These are phyloP conservation scores for Metschnikowia picachoensis DNA, from an alignment of 805 yeast species.

Conservation along the genomic window DNA sequence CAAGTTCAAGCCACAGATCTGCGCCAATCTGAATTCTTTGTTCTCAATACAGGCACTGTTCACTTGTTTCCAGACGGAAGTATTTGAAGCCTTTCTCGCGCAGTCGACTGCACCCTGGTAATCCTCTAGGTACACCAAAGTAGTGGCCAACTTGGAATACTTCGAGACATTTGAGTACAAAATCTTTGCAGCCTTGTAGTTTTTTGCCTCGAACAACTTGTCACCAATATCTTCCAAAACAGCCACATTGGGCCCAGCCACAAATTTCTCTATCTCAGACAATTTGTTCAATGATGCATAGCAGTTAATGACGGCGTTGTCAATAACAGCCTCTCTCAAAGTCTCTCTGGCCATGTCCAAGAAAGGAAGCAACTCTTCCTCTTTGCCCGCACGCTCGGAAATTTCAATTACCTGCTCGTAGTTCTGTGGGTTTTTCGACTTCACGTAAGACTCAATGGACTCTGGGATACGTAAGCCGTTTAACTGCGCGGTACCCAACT, in stretches of 20 bases:
- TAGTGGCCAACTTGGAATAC: slow-evolving; percentile 95
- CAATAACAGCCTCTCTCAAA: slow-evolving; percentile 86
- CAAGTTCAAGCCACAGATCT: slow-evolving; percentile 95
- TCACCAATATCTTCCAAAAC: slow-evolving; percentile 92
- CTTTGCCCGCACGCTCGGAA: slow-evolving; percentile 92
- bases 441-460: slow-evolving; percentile 86
- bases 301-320: slow-evolving; percentile 84
- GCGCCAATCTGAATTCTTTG: slow-evolving; percentile 94
- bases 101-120: slow-evolving; percentile 97
- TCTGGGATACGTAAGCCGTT: slow-evolving; percentile 90
- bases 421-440: slow-evolving; percentile 87
- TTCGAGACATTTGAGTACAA: slow-evolving; percentile 83
- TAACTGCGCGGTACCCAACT: slow-evolving; percentile 92
- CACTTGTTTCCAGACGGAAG: slow-evolving; percentile 95
- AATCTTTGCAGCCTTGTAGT: slow-evolving; percentile 90
- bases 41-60: slow-evolving; percentile 94
- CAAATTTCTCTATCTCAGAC: slow-evolving; percentile 77
- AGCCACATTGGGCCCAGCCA: slow-evolving; percentile 87
- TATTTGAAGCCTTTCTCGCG: slow-evolving; percentile 95
- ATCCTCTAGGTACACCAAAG: slow-evolving; percentile 86
- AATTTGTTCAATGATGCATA: slow-evolving; percentile 77
- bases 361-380: slow-evolving; percentile 84
- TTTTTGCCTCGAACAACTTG: slow-evolving; percentile 70
- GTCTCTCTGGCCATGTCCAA: slow-evolving; percentile 89
- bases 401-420: slow-evolving; percentile 90